Base-by-base conservation (phyloP, 202 grass and related monocot genomes). In the Musa balbisiana region DNA sequence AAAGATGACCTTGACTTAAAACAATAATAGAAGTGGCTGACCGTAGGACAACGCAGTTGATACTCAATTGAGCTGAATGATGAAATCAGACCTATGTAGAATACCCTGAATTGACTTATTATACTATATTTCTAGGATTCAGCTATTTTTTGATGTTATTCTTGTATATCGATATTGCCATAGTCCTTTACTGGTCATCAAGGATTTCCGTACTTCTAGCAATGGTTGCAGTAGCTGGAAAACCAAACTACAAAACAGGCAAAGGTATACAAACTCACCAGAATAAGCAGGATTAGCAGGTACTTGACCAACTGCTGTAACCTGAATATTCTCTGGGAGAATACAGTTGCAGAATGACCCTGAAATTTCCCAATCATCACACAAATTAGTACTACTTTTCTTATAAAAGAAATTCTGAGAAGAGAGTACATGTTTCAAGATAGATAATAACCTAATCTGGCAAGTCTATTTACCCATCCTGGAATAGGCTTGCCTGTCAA, bases 281-380 rank as follows among this genome's bases (percentile, higher is more conserved):
- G 56, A 50, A 58, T 26, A 62, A 63, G 55, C 8, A 29, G 23
- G 50, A 24, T 78, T 14, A 53, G 43, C 55, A 19, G 55, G 69
- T 51, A 29, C 29, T 17, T 72, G 29, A 65, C 56, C 78, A 11
- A 73, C 69, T 29, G 78, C 56, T n/a, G 58, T 33, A 64, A 80
- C 53, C 65, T 79, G 52, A 70, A 80, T 80, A 23, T 27, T 80
- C 64, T 63, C 78, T 27, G 78, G 78, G 8, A 80, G 55, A 73
- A 80, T 49, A 73, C 78, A 80, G 21, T 73, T 80, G 78, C 78
- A 80, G 43, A 73, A 52, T 59, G 78, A 80, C 27, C 78, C 78
- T 80, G 69, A 53, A 80, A 64, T 52, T 25, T 73, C 69, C 33
- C 11, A 9, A 73, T 53, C 21, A 12, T 10, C 13, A 14, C 4